A percentile compares a stretch with the other conserved stretches of the same genome.
These are phyloP conservation scores for Tranzscheliella williamsii DNA, from an alignment of 1,284 basidiomycete species.

Conservation along the genomic window DNA sequence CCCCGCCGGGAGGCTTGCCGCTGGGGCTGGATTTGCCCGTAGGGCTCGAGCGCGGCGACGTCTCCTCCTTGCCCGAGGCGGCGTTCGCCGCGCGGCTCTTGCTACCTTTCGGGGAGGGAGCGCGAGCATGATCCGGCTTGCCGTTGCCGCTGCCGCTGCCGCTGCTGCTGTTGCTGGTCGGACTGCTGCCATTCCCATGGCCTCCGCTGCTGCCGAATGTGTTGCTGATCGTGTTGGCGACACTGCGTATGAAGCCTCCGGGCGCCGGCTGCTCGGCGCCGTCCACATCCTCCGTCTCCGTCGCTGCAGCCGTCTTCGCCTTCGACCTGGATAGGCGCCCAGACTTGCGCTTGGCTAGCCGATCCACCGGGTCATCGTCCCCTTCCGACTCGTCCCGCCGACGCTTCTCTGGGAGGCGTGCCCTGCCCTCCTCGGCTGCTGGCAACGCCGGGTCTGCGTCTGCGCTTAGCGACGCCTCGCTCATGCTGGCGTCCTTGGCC, in stretches of 20 bases:
- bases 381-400: slow-evolving; percentile 36
- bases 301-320: background rate
- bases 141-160: slow-evolving; percentile 11
- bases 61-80: slow-evolving; percentile 1
- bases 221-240: slow-evolving; percentile 35
- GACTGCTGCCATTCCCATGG: background rate
- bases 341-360: slow-evolving; percentile 38
- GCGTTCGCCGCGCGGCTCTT: slow-evolving; percentile 7
- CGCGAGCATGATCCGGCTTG: background rate
- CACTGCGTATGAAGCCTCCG: slow-evolving; percentile 31
- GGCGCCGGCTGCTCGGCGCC: slow-evolving; percentile 4
- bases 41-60: background rate
- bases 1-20: too few species aligned
- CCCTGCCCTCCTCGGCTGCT: slow-evolving; percentile 1
- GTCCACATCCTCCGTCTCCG: background rate
- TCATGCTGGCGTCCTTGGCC: background rate
- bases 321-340: slow-evolving; percentile 10
- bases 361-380: slow-evolving; percentile 29
- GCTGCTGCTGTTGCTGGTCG: slow-evolving; percentile 8
- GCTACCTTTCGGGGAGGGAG: background rate
- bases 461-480: too few species aligned
- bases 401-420: slow-evolving; percentile 67
- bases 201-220: slow-evolving; percentile 9
- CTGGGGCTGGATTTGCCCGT: too few species aligned
- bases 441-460: too few species aligned